Evolutionary conservation across 345 rosid species (phyloP).

Genomic region (Citrus inodora): DNA sequence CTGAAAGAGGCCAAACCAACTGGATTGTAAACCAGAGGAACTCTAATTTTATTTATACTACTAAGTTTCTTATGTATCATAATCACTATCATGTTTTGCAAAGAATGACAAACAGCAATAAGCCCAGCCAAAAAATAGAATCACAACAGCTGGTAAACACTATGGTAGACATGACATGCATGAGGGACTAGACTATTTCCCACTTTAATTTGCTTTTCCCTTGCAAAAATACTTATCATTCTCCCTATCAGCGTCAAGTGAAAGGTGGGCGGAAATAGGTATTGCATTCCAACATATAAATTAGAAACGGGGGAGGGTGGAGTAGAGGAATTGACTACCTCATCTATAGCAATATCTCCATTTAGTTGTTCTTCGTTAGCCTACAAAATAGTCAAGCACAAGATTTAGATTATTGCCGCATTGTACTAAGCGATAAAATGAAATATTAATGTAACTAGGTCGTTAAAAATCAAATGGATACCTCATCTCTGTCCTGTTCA

Average conservation of each 20-base stretch:
- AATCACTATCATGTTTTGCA: background rate
- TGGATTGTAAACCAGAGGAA: too few species aligned
- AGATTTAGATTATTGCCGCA: background rate
- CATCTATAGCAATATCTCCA: constrained; percentile 18
- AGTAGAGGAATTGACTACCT: constrained; percentile 8
- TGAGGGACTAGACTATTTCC: background rate
- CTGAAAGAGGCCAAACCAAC: too few species aligned
- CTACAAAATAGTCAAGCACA: constrained; percentile 14
- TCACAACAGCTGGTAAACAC: background rate
- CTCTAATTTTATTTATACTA: background rate
- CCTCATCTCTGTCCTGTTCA: constrained; percentile 30
- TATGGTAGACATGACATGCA: background rate
- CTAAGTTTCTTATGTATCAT: background rate
- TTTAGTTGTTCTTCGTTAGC: constrained; percentile 15
- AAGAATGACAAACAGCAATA: background rate
- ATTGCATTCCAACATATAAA: background rate
- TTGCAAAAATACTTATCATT: background rate
- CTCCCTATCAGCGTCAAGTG: background rate
- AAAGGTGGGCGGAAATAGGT: background rate
- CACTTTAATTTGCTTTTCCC: background rate
- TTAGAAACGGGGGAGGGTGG: too few species aligned
- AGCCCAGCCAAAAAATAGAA: background rate
- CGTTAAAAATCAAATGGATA: constrained; percentile 4
- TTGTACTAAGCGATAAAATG: background rate
- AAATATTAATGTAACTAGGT: background rate